Evolutionary conservation across 2,329 filamentous ascomycete species (phyloP).

Genomic region (Microcyclosporella mali): DNA sequence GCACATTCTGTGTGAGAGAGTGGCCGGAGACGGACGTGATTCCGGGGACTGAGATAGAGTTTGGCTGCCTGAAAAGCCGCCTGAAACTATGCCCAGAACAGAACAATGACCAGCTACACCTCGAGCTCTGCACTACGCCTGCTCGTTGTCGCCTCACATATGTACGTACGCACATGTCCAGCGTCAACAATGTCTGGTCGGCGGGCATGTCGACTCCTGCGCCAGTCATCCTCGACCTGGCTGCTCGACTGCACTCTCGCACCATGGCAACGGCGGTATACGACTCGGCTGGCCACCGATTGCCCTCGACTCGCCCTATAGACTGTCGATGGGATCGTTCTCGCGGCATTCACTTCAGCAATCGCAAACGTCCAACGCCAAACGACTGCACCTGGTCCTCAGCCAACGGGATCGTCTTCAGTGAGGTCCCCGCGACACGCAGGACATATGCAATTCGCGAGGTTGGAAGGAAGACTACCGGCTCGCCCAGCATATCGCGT

Average conservation of each 20-base stretch:
- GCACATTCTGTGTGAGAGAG: neutral
- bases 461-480: neutral
- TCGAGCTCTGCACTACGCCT: too few species aligned
- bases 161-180: too few species aligned
- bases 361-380: constrained; percentile 4
- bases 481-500: too few species aligned
- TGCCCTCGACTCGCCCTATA: constrained; percentile 24
- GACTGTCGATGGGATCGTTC: constrained; percentile 27
- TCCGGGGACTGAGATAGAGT: too few species aligned
- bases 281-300: constrained; percentile 9
- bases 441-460: neutral
- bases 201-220: constrained; percentile 2
- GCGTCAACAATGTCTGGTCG: neutral
- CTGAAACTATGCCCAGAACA: too few species aligned
- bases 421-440: neutral
- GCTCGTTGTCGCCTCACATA: too few species aligned
- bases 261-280: constrained; percentile 5
- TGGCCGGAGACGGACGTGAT: neutral
- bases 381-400: constrained; percentile 2
- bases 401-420: constrained; percentile 2
- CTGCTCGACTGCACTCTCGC: constrained; percentile 9
- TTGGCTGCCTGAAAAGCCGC: too few species aligned
- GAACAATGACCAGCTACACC: too few species aligned
- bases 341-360: constrained; percentile 22
- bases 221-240: constrained; percentile 14